phyloP scores from a whole-genome alignment of 2,329 filamentous ascomycete species.

The Albifimbria verrucaria region DNA sequence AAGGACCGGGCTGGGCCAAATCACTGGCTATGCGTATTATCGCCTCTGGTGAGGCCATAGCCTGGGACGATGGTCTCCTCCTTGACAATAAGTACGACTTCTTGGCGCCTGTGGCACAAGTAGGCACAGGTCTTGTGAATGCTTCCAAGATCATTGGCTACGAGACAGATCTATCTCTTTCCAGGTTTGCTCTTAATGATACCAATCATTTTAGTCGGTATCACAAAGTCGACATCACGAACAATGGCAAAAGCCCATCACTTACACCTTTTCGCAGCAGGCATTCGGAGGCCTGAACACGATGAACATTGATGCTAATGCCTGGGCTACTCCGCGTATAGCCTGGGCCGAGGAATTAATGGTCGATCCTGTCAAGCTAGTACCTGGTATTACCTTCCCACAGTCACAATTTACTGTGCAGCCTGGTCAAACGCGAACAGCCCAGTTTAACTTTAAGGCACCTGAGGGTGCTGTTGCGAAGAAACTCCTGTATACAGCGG shows the following conservation, averaged over 20 bases:
- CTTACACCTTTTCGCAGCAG: conserved; percentile 5
- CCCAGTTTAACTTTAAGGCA: conserved; percentile 4
- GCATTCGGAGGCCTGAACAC: conserved; percentile 3
- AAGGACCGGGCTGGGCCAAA: conserved; percentile 17
- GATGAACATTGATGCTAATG: conserved; percentile 1
- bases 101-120: conserved; percentile 34
- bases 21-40: conserved; percentile 11
- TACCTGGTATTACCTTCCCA: neutral
- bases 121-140: conserved; percentile 38
- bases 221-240: conserved; percentile 7
- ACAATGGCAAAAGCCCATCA: conserved; percentile 6
- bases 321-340: neutral
- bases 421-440: conserved; percentile 2
- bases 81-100: neutral
- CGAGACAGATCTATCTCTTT: conserved; percentile 30
- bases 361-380: neutral
- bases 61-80: conserved; percentile 10
- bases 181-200: conserved; percentile 41
- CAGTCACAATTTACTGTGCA: neutral
- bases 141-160: conserved; percentile 35
- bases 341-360: conserved; percentile 5
- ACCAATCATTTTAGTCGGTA: conserved; percentile 29
- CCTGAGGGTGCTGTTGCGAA: conserved; percentile 2
- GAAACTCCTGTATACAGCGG: conserved; percentile 9
- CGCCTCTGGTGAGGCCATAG: conserved; percentile 8